A percentile compares a stretch with the other conserved stretches of the same genome.
phyloP scores from a whole-genome alignment of 2,329 filamentous ascomycete genomes.

The Aureobasidium pullulans region DNA sequence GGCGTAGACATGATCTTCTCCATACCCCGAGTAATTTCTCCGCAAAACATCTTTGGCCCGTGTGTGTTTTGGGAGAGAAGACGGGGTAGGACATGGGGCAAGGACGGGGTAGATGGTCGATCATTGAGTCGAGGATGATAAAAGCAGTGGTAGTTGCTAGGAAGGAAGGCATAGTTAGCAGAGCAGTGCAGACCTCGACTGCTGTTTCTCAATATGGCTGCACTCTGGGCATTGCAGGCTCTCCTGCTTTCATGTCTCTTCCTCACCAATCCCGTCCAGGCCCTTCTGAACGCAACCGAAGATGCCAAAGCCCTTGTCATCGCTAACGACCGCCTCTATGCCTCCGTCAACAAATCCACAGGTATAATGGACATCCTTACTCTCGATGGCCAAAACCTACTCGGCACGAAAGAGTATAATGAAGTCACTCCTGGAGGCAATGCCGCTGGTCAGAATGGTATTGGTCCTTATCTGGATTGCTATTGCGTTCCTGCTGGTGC shows the following conservation, averaged over 20 bases:
- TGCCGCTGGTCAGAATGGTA: conserved; percentile 37
- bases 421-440: conserved; percentile 17
- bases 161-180: too few species aligned
- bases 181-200: not conserved
- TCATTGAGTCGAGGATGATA: not conserved
- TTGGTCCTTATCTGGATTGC: conserved; percentile 56
- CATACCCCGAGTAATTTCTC: not conserved
- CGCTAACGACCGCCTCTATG: conserved; percentile 38
- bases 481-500: conserved; percentile 54
- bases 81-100: not conserved
- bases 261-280: not conserved
- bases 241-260: not conserved
- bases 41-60: too few species aligned
- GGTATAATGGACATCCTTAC: conserved; percentile 37
- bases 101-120: not conserved
- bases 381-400: conserved; percentile 46
- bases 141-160: too few species aligned
- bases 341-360: conserved; percentile 36
- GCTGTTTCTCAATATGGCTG: not conserved
- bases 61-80: not conserved
- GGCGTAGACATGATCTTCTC: not conserved
- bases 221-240: not conserved
- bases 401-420: conserved; percentile 34
- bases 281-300: conserved; percentile 25
- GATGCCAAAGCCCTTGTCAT: conserved; percentile 29